phyloP scores from a whole-genome alignment of 1,284 basidiomycete species.

The Trichosporon faecale region DNA sequence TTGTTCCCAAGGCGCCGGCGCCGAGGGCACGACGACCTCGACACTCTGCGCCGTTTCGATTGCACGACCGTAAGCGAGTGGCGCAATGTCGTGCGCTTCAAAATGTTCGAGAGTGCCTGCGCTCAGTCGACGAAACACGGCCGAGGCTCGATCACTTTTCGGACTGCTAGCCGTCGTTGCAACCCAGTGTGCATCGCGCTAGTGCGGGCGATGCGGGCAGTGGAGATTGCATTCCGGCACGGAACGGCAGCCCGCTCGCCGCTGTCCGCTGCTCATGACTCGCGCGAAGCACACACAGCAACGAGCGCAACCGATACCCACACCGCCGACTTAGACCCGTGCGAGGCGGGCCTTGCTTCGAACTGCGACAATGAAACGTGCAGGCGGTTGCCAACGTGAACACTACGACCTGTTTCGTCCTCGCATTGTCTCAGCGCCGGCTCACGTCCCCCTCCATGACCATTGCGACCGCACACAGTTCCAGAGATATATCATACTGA shows the following conservation, averaged over 20 bases:
- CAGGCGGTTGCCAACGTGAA: background rate
- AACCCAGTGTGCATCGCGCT: too few species aligned
- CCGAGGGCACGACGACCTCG: background rate
- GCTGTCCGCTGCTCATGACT: background rate
- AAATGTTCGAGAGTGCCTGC: background rate
- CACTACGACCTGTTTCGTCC: background rate
- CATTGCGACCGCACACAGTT: background rate
- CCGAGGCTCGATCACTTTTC: background rate
- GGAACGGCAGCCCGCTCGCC: background rate
- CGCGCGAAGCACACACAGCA: background rate
- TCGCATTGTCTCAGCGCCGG: background rate
- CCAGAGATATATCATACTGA: constrained; percentile 3
- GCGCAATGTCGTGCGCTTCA: background rate
- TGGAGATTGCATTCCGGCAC: too few species aligned
- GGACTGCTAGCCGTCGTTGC: background rate
- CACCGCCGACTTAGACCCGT: background rate
- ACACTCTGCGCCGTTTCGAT: background rate
- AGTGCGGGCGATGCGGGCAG: background rate
- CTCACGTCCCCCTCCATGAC: background rate
- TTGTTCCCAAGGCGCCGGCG: background rate
- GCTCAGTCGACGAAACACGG: background rate
- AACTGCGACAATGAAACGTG: constrained; percentile 8
- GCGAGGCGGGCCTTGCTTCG: background rate
- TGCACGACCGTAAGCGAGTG: background rate
- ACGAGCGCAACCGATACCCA: background rate